These are phyloP conservation scores for Incumbomyces lentus DNA, from an alignment of 2,329 filamentous ascomycete genomes.

Conservation along the genomic window DNA sequence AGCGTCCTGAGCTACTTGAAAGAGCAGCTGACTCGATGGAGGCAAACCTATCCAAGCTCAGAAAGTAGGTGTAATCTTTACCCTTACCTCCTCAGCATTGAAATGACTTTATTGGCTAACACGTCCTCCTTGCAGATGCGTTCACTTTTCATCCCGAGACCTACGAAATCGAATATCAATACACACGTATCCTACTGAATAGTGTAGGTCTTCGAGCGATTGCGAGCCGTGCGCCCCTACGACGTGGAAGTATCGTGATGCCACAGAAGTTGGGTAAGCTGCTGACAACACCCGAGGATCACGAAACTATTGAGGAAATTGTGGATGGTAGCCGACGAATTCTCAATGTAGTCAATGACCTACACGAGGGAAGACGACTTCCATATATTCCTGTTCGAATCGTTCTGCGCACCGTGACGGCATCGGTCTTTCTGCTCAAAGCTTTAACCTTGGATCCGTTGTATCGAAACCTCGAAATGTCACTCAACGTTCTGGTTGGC, in stretches of 20 bases:
- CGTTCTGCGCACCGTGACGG: conserved; percentile 44
- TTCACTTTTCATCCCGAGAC: too few species aligned
- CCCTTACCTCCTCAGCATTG: too few species aligned
- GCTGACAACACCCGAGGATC: conserved; percentile 27
- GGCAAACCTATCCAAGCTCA: too few species aligned
- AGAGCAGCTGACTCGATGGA: too few species aligned
- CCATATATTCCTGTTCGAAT: conserved; percentile 45
- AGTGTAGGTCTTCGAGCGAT: background rate
- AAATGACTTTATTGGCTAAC: too few species aligned
- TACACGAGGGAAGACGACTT: conserved; percentile 37
- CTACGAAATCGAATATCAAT: background rate
- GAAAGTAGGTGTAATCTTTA: too few species aligned
- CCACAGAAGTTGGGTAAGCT: too few species aligned
- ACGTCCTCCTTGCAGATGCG: too few species aligned
- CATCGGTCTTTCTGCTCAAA: conserved; percentile 45
- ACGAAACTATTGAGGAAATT: conserved; percentile 47
- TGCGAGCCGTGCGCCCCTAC: background rate
- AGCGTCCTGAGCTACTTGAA: too few species aligned
- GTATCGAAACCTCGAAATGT: conserved; percentile 39
- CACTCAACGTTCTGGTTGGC: conserved; percentile 38
- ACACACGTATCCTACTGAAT: background rate
- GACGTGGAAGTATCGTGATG: too few species aligned
- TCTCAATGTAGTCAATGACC: conserved; percentile 38
- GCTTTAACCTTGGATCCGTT: conserved; percentile 41
- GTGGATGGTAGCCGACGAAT: conserved; percentile 45